Percentiles rank a stretch among this genome's conserved stretches.
phyloP scores from a whole-genome alignment of 2,329 filamentous ascomycete species.

The Gyromitra esculenta region DNA sequence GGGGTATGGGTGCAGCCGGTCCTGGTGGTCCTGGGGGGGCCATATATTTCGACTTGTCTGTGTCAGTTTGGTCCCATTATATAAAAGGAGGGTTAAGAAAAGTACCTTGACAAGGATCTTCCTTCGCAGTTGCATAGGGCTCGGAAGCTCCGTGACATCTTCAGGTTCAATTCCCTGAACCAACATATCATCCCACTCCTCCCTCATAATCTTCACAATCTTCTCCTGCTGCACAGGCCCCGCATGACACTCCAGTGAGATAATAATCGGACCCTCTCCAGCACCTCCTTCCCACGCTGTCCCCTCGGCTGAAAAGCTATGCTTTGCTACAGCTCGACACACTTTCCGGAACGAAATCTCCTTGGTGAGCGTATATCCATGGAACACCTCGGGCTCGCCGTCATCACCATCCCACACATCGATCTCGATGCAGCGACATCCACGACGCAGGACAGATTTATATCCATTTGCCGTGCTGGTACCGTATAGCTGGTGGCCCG shows the following conservation, averaged over 20 bases:
- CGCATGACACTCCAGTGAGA: slow-evolving; percentile 92
- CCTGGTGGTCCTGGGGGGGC: slow-evolving; percentile 30
- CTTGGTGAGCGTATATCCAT: slow-evolving; percentile 86
- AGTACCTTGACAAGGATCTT: slow-evolving; percentile 84
- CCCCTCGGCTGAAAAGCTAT: slow-evolving; percentile 69
- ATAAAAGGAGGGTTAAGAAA: neutral
- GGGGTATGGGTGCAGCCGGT: slow-evolving; percentile 5
- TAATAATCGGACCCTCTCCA: slow-evolving; percentile 75
- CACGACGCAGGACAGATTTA: slow-evolving; percentile 69
- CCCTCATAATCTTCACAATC: slow-evolving; percentile 93
- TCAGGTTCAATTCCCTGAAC: slow-evolving; percentile 71
- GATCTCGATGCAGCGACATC: slow-evolving; percentile 76
- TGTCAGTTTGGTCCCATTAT: neutral
- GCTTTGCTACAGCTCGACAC: slow-evolving; percentile 79
- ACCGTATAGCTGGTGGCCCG: slow-evolving; percentile 75
- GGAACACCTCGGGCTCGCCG: slow-evolving; percentile 81
- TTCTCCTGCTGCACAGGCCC: slow-evolving; percentile 82
- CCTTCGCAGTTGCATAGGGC: slow-evolving; percentile 74
- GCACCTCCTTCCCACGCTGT: slow-evolving; percentile 46
- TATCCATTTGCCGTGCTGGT: slow-evolving; percentile 72
- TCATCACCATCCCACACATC: slow-evolving; percentile 75
- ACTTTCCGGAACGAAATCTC: slow-evolving; percentile 89
- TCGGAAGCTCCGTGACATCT: slow-evolving; percentile 66
- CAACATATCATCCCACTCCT: slow-evolving; percentile 81
- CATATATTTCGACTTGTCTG: slow-evolving; percentile 56